These are phyloP conservation scores for Pestalotiopsis sp. DNA, from an alignment of 2,329 filamentous ascomycete species.

Conservation along the genomic window DNA sequence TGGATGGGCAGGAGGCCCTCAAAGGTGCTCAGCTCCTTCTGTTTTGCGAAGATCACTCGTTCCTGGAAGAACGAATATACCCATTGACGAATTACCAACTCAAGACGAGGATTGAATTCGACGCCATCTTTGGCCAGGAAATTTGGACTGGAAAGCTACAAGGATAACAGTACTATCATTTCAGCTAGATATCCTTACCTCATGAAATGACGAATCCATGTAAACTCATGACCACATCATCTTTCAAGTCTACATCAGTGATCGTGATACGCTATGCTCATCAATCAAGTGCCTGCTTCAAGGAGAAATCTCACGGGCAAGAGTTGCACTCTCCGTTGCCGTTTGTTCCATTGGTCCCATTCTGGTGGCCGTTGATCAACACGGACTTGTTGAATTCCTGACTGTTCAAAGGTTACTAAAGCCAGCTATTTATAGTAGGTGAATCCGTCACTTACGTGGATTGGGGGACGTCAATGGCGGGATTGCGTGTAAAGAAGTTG, in stretches of 20 bases:
- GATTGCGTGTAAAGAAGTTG: slow-evolving; percentile 12
- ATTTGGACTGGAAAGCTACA: too few species aligned
- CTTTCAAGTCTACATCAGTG: neutral
- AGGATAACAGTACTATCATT: neutral
- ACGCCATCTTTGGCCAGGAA: too few species aligned
- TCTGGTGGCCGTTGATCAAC: slow-evolving; percentile 1
- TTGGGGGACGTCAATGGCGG: slow-evolving; percentile 11
- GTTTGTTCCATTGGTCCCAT: neutral
- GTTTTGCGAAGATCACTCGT: neutral
- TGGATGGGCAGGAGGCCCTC: neutral
- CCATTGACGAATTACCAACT: neutral
- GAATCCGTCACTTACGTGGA: neutral
- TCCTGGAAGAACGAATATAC: neutral
- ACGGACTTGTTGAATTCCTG: slow-evolving; percentile 12
- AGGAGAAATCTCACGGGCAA: neutral
- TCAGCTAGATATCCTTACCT: neutral
- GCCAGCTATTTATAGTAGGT: neutral
- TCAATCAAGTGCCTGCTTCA: neutral
- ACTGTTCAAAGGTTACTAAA: neutral
- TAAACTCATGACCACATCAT: neutral
- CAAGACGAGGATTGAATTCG: neutral
- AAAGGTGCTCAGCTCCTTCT: neutral
- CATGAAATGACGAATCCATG: neutral
- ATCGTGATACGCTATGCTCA: neutral
- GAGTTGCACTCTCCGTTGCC: neutral